These are phyloP conservation scores for Colletotrichum liaoningense DNA, from an alignment of 2,329 filamentous ascomycete genomes.

Conservation along the genomic window DNA sequence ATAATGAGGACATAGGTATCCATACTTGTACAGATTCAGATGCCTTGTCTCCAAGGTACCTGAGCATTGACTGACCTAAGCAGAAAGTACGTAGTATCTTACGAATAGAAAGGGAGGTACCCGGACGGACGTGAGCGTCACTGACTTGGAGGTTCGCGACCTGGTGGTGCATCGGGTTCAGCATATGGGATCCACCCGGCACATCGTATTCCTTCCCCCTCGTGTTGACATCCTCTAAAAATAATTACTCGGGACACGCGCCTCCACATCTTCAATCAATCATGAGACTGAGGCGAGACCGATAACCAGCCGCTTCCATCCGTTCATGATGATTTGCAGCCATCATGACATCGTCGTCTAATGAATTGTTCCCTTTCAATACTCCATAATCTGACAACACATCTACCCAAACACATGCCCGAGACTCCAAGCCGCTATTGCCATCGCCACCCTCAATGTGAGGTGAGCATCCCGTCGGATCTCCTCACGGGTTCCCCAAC, in stretches of 20 bases:
- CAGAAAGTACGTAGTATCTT: neutral
- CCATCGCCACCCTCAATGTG: neutral
- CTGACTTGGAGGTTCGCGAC: neutral
- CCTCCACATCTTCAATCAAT: constrained; percentile 31
- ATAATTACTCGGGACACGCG: constrained; percentile 21
- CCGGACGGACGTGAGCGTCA: too few species aligned
- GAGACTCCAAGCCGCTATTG: neutral
- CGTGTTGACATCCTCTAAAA: constrained; percentile 34
- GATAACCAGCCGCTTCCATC: constrained; percentile 7
- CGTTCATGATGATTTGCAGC: neutral
- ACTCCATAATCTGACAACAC: neutral
- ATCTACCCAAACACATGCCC: too few species aligned
- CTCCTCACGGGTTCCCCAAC: constrained; percentile 6
- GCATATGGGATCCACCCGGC: constrained; percentile 18
- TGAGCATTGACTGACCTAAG: too few species aligned
- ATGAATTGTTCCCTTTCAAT: neutral
- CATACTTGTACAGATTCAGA: too few species aligned
- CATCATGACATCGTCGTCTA: neutral
- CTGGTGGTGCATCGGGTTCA: constrained; percentile 11
- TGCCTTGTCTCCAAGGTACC: too few species aligned
- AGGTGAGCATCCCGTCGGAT: neutral
- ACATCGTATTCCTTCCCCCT: constrained; percentile 32
- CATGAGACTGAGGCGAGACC: constrained; percentile 23
- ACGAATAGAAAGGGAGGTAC: neutral
- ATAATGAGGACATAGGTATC: too few species aligned